Evolutionary conservation across 805 yeast species (phyloP).

Genomic region (Alloascoidea africana): DNA sequence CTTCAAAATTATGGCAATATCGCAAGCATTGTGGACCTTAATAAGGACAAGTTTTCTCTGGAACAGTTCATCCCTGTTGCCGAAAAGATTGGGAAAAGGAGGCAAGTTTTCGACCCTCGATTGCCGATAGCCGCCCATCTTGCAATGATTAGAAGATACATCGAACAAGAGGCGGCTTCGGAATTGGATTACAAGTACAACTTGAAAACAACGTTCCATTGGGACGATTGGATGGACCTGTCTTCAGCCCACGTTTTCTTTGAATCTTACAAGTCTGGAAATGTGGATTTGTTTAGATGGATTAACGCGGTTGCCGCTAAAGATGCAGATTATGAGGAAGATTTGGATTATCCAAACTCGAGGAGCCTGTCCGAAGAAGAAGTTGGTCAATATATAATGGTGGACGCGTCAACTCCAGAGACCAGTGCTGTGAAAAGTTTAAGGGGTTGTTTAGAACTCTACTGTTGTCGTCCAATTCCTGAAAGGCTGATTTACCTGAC

Average conservation of each 20-base stretch:
- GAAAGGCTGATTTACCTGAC: slow-evolving; percentile 15
- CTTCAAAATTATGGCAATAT: neutral
- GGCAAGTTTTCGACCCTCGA: neutral
- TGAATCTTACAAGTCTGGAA: neutral
- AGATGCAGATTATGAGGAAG: neutral
- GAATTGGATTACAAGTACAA: slow-evolving; percentile 1
- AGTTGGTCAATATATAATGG: neutral
- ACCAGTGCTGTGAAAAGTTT: neutral
- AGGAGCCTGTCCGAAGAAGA: neutral
- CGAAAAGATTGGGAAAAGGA: neutral
- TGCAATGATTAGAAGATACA: neutral
- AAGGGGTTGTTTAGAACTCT: slow-evolving; percentile 3
- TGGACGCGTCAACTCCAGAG: neutral
- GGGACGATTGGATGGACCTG: slow-evolving; percentile 1
- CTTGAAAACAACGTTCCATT: neutral
- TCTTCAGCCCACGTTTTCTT: neutral
- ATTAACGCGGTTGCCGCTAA: neutral
- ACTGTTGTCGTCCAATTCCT: slow-evolving; percentile 14
- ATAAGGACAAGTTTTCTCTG: neutral
- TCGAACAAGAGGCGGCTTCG: neutral
- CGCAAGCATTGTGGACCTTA: too few species aligned
- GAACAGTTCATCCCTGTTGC: neutral
- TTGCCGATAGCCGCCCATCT: neutral
- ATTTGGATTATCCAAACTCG: neutral
- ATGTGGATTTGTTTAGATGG: neutral